A percentile compares a stretch with the other conserved stretches of the same genome.
These are phyloP conservation scores for Calophaca sinica DNA, from an alignment of 306 rosid genomes.

Conservation along the genomic window DNA sequence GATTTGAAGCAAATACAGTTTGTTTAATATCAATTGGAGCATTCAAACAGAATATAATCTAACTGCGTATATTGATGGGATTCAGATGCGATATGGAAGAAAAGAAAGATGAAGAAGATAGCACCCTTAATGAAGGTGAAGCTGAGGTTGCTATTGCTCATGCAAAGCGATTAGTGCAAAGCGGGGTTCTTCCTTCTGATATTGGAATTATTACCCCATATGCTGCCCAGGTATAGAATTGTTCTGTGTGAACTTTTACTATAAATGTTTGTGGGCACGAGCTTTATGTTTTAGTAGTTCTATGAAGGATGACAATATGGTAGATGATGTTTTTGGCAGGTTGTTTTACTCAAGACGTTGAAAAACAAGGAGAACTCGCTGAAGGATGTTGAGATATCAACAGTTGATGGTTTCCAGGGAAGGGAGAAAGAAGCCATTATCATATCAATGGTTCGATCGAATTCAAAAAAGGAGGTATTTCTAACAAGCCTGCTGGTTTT, in stretches of 20 bases:
- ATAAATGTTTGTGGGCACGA: background rate
- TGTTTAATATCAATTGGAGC: conserved; percentile 13
- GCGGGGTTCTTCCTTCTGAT: conserved; percentile 91
- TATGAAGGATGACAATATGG: conserved; percentile 30
- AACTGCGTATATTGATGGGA: conserved; percentile 46
- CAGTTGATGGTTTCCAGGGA: conserved; percentile 99
- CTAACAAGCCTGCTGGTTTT: conserved; percentile 28
- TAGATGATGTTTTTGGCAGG: conserved; percentile 60
- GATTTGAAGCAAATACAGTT: conserved; percentile 26
- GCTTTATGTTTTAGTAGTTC: conserved; percentile 35
- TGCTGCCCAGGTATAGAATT: conserved; percentile 82
- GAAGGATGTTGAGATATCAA: conserved; percentile 88
- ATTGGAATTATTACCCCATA: conserved; percentile 97
- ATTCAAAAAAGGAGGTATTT: conserved; percentile 85
- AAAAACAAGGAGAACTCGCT: conserved; percentile 75
- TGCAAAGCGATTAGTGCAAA: conserved; percentile 80
- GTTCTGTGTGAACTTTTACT: conserved; percentile 40
- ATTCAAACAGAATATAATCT: conserved; percentile 23
- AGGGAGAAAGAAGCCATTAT: conserved; percentile 96
- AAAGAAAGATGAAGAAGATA: conserved; percentile 97
- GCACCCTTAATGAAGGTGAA: conserved; percentile 97
- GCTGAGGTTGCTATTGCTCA: conserved; percentile 89
- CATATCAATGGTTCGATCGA: conserved; percentile 97
- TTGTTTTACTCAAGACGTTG: conserved; percentile 81
- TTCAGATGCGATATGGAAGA: conserved; percentile 98